Base-by-base conservation (phyloP, 768 basidiomycete genomes). In the Cystobasidium tubakii region DNA sequence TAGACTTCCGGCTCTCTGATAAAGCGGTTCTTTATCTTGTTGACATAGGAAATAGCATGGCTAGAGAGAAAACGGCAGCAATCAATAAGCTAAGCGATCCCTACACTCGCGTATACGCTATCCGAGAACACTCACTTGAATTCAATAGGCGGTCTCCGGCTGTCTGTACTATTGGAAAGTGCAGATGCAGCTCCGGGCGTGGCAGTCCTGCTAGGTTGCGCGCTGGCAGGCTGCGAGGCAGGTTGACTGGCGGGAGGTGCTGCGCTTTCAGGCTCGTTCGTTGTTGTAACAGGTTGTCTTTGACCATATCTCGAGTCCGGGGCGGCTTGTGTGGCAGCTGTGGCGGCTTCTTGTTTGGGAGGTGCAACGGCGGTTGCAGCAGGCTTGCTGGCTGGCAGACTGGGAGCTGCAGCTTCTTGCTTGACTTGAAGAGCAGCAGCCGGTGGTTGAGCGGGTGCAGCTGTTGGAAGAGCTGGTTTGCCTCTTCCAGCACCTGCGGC, bases 21-120 rank as follows among this genome's bases (percentile, higher is more conserved):
- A 81, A 89, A 98, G 31, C 93, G 88, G 21, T 88, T 88, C 83
- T 98, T 98, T 84, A 99, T 98, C 84, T 93, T 94, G 86, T 96
- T 97, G 78, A 99, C 88, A 81, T 93, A 99, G 77, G 92, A 88
- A 75, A 98, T 97, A 17, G 96, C 96, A 79, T 95, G 96, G 79
- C 96, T 80, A 74, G 79, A 54, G 44, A 33, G 27, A 4, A 12
- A 60, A 31, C 1, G 27, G 23, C 29, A 25, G 31, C 44, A 10
- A 7, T 12, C n/a, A 43, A 10, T 67, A 10, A 54, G 44, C 50
- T 12, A 31, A 6, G 34, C 3, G 7, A 19, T 36, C 17, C 29
- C 27, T 9, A 19, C 29, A 19, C 27, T 3, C 6, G 21, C 3
- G 10, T 62, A n/a, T 23, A 39, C 6, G 25, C 34, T 43, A 9